Percentiles rank a stretch among this genome's conserved stretches.
Conservation (phyloP, 176 grass and related monocot species). For the Avena atlantica region DNA sequence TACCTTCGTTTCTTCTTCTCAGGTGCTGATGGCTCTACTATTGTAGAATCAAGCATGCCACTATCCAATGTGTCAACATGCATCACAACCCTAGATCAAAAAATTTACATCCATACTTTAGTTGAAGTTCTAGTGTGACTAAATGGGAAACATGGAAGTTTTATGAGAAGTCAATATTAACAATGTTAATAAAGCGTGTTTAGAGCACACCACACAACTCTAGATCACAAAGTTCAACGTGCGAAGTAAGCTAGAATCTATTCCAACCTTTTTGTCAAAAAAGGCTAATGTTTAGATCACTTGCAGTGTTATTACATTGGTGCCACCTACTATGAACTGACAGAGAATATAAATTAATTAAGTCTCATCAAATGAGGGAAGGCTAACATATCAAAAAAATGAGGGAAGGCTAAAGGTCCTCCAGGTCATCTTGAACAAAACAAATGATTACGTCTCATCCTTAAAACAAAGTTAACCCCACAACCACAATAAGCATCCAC, state of each 20-base stretch:
- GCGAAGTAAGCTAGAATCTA: background rate
- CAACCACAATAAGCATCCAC: too few species aligned
- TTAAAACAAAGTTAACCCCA: too few species aligned
- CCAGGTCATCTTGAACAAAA: too few species aligned
- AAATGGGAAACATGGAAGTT: too few species aligned
- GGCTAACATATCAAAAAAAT: too few species aligned
- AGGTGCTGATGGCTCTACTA: background rate
- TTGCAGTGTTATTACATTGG: background rate
- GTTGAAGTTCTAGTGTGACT: too few species aligned
- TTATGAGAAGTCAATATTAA: background rate
- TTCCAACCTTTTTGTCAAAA: background rate
- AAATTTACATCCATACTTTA: background rate
- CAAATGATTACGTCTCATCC: too few species aligned
- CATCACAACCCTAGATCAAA: constrained; percentile 7
- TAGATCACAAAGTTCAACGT: background rate
- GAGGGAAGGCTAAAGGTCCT: too few species aligned
- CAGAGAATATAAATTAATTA: background rate
- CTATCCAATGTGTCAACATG: background rate
- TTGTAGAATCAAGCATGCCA: constrained; percentile 1
- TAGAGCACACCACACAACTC: background rate
- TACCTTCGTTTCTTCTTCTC: background rate
- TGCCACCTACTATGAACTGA: background rate
- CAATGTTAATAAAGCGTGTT: background rate
- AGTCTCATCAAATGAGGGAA: too few species aligned
- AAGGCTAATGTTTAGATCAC: background rate